Evolutionary conservation across 352 stramenopile species (phyloP).

Genomic region (Phytophthora kernoviae): DNA sequence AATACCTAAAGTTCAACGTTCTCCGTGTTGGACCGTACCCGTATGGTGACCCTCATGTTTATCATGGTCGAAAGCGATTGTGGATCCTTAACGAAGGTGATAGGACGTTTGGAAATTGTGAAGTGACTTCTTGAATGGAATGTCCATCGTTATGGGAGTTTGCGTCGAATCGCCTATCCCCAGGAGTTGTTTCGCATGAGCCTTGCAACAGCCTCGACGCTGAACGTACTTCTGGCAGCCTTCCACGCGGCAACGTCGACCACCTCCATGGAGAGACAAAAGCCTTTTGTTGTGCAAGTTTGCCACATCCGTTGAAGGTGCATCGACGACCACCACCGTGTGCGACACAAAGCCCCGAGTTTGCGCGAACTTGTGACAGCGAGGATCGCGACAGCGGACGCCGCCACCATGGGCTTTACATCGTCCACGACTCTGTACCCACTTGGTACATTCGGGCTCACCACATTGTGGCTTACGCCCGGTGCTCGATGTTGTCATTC

Average conservation of each 20-base stretch:
- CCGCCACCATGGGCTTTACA: constrained; percentile 84
- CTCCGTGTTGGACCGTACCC: too few species aligned
- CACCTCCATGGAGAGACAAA: constrained; percentile 75
- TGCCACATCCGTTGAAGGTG: constrained; percentile 57
- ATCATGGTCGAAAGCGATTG: background rate
- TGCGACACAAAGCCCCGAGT: constrained; percentile 67
- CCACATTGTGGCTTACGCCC: constrained; percentile 35
- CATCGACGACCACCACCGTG: constrained; percentile 70
- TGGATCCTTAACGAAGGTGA: background rate
- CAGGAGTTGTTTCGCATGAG: constrained; percentile 53
- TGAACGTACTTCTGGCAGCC: constrained; percentile 81
- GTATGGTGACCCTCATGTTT: too few species aligned
- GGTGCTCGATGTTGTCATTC: background rate
- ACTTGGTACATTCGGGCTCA: constrained; percentile 63
- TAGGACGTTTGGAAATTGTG: background rate
- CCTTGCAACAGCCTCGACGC: constrained; percentile 74
- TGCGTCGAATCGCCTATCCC: background rate
- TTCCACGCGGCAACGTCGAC: constrained; percentile 56
- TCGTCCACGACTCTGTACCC: constrained; percentile 64
- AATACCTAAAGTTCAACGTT: too few species aligned
- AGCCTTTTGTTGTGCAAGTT: constrained; percentile 71
- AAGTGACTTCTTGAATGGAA: background rate
- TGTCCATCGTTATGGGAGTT: background rate
- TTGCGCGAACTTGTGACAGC: constrained; percentile 75
- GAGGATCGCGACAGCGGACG: constrained; percentile 61